phyloP scores from a whole-genome alignment of 2,329 filamentous ascomycete genomes.

The Talaromyces marneffei region DNA sequence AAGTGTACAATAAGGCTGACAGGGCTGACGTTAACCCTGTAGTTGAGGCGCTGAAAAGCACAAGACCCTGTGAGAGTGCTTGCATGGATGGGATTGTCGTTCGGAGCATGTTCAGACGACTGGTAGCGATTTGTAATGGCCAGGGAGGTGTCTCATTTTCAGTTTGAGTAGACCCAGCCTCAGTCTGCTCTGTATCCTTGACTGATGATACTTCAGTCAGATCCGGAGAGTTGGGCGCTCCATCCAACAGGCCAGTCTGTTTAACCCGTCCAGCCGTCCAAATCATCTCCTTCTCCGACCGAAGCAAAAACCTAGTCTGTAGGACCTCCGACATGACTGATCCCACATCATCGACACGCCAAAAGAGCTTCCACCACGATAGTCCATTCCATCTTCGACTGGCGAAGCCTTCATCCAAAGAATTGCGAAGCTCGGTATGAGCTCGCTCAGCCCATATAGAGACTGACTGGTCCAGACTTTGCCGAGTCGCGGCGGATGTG shows the following conservation, averaged over 20 bases:
- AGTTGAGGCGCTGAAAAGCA: conserved; percentile 69
- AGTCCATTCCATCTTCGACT: conserved; percentile 73
- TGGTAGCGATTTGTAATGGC: conserved; percentile 68
- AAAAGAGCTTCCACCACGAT: conserved; percentile 92
- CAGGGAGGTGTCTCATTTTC: conserved; percentile 45
- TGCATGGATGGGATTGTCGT: conserved; percentile 66
- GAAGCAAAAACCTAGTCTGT: conserved; percentile 66
- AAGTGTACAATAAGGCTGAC: conserved; percentile 51
- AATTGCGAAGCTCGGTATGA: conserved; percentile 74
- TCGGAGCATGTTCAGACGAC: conserved; percentile 61
- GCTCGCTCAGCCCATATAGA: conserved; percentile 70
- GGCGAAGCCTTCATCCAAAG: conserved; percentile 71
- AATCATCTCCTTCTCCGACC: conserved; percentile 73
- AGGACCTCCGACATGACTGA: conserved; percentile 78
- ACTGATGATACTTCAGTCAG: conserved; percentile 7
- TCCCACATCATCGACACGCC: conserved; percentile 85
- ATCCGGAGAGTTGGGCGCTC: conserved; percentile 7
- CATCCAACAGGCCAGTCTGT: conserved; percentile 52
- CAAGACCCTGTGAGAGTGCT: conserved; percentile 65
- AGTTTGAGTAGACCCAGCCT: neutral
- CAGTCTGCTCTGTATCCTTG: conserved; percentile 18
- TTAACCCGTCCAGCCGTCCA: conserved; percentile 73
- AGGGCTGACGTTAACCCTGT: conserved; percentile 58
- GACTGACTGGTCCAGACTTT: conserved; percentile 54
- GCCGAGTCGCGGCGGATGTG: conserved; percentile 41